Percentiles rank a stretch among this genome's conserved stretches.
These are phyloP conservation scores for Helotiales sp. DNA, from an alignment of 2,329 filamentous ascomycete genomes.

Conservation along the genomic window DNA sequence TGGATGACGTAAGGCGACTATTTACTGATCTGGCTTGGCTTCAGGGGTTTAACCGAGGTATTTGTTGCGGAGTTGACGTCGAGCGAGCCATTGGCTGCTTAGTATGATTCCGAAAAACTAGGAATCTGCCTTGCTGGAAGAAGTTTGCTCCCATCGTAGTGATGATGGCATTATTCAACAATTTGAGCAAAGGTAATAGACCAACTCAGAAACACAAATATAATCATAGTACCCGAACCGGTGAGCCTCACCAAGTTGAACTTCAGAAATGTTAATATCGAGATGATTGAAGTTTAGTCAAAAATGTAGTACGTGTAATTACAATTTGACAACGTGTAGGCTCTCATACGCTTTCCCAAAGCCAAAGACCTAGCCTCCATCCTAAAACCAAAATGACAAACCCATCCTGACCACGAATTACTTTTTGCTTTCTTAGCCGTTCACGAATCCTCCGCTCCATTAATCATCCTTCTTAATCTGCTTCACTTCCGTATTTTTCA, in stretches of 20 bases:
- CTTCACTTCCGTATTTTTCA: conserved; percentile 14
- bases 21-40: neutral
- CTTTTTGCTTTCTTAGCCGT: neutral
- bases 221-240: too few relatives aligned
- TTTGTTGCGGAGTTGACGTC: neutral
- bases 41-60: conserved; percentile 7
- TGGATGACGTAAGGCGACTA: neutral
- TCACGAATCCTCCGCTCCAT: neutral
- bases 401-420: neutral
- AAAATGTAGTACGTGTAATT: neutral
- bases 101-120: too few relatives aligned
- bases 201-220: too few relatives aligned
- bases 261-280: too few relatives aligned
- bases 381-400: too few relatives aligned
- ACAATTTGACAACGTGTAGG: neutral
- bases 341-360: neutral
- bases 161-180: too few relatives aligned
- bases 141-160: too few relatives aligned
- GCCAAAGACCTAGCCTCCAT: neutral
- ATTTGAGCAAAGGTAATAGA: too few relatives aligned
- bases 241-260: too few relatives aligned
- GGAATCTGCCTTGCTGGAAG: too few relatives aligned
- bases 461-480: conserved; percentile 12
- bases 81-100: neutral
- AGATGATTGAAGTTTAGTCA: too few relatives aligned